Evolutionary conservation across 2,329 filamentous ascomycete species (phyloP).

Genomic region (Colletotrichum sp.): DNA sequence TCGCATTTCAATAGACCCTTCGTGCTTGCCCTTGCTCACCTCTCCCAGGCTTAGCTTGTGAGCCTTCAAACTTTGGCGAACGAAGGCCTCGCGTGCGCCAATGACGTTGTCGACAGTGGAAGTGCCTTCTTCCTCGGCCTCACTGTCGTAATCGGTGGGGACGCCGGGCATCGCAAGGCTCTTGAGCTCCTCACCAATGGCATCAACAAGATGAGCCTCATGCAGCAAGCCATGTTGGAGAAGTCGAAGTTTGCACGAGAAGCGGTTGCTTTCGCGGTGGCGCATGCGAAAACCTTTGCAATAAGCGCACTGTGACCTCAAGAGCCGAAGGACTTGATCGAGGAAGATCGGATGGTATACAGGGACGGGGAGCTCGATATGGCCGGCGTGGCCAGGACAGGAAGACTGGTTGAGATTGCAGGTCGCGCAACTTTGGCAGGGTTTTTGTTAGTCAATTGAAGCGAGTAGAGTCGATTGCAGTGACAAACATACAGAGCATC

Average conservation of each 20-base stretch:
- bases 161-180: conserved; percentile 45
- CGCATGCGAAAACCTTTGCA: conserved; percentile 86
- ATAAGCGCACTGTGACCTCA: conserved; percentile 88
- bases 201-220: conserved; percentile 66
- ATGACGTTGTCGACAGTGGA: conserved; percentile 55
- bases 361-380: conserved; percentile 91
- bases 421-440: conserved; percentile 76
- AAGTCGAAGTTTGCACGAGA: conserved; percentile 82
- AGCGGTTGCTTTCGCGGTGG: conserved; percentile 77
- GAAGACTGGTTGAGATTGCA: conserved; percentile 82
- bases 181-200: conserved; percentile 50
- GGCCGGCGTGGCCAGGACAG: conserved; percentile 92
- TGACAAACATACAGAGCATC: conserved; percentile 73
- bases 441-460: conserved; percentile 18
- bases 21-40: conserved; percentile 73
- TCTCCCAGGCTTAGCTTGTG: conserved; percentile 56
- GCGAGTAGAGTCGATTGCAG: background rate
- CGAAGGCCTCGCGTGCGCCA: conserved; percentile 67
- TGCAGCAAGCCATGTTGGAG: conserved; percentile 83
- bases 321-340: conserved; percentile 84
- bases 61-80: conserved; percentile 71
- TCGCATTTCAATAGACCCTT: conserved; percentile 79
- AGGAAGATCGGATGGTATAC: conserved; percentile 98
- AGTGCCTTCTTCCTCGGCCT: conserved; percentile 69
- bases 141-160: conserved; percentile 52